A percentile compares a stretch with the other conserved stretches of the same genome.
These are phyloP conservation scores for Bipolaris cookei DNA, from an alignment of 2,329 filamentous ascomycete species.

Conservation along the genomic window DNA sequence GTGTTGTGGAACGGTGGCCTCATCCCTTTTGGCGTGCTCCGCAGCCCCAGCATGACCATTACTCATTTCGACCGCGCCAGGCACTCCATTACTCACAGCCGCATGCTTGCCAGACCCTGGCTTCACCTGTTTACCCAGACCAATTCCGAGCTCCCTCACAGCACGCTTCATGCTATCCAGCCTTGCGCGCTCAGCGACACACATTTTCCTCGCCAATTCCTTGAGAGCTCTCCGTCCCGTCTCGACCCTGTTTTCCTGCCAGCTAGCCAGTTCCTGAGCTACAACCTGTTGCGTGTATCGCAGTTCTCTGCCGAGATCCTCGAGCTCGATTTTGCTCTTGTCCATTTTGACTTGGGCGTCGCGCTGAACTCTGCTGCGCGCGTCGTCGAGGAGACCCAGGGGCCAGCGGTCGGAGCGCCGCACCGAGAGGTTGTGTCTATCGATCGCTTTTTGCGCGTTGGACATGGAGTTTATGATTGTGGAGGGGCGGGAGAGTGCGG, in stretches of 20 bases:
- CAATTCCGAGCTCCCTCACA: constrained; percentile 61
- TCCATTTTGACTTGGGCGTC: constrained; percentile 83
- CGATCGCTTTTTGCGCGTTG: constrained; percentile 75
- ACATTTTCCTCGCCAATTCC: constrained; percentile 76
- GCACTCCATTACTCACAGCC: not conserved
- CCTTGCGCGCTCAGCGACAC: constrained; percentile 79
- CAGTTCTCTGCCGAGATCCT: constrained; percentile 78
- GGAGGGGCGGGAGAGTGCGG: constrained; percentile 78
- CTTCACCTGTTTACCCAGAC: not conserved
- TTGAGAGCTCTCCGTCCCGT: constrained; percentile 76
- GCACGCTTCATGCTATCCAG: constrained; percentile 82
- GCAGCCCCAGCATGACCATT: not conserved
- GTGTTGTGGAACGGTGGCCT: constrained; percentile 7
- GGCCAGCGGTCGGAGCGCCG: constrained; percentile 80
- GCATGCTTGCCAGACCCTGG: not conserved
- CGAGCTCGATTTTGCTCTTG: constrained; percentile 72
- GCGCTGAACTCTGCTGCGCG: constrained; percentile 78
- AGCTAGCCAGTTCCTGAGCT: constrained; percentile 87
- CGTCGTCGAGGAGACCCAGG: constrained; percentile 82
- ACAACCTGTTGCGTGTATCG: constrained; percentile 93
- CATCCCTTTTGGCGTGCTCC: not conserved
- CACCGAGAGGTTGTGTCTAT: constrained; percentile 77
- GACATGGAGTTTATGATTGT: constrained; percentile 78
- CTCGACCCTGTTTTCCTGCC: constrained; percentile 86
- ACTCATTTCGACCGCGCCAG: not conserved